phyloP scores from a whole-genome alignment of 2,329 filamentous ascomycete genomes.

The Clonostachys sp. region DNA sequence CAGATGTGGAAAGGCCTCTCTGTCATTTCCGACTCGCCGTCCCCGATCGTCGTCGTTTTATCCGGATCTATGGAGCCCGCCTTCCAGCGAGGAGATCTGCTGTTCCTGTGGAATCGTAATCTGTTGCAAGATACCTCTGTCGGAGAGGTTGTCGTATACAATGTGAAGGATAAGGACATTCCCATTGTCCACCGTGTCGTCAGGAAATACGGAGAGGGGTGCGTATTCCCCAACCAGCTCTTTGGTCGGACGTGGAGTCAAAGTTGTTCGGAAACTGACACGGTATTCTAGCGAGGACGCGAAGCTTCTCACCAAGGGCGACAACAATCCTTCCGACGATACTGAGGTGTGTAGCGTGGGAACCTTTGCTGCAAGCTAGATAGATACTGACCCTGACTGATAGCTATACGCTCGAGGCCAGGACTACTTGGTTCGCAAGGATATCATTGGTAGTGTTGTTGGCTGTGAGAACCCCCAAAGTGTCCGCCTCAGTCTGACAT shows the following conservation, averaged over 20 bases:
- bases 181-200: conserved; percentile 95
- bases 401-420: conserved; percentile 81
- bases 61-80: conserved; percentile 83
- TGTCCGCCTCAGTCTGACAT: no score
- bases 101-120: conserved; percentile 74
- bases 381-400: not conserved
- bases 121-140: conserved; percentile 49
- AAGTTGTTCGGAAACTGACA: not conserved
- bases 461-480: conserved; percentile 40
- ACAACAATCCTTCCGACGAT: conserved; percentile 93
- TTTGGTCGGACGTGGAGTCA: not conserved
- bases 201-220: conserved; percentile 62
- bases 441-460: conserved; percentile 90
- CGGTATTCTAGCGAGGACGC: conserved; percentile 39
- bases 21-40: conserved; percentile 69
- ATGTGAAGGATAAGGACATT: conserved; percentile 89
- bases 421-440: conserved; percentile 78
- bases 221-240: conserved; percentile 13
- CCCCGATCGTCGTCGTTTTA: conserved; percentile 78
- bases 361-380: not conserved
- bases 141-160: conserved; percentile 61
- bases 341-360: conserved; percentile 53
- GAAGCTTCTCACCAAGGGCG: conserved; percentile 91
- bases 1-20: conserved; percentile 86
- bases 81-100: conserved; percentile 72